phyloP scores from a whole-genome alignment of 495 filamentous ascomycete genomes.

The Arthonia radiata region DNA sequence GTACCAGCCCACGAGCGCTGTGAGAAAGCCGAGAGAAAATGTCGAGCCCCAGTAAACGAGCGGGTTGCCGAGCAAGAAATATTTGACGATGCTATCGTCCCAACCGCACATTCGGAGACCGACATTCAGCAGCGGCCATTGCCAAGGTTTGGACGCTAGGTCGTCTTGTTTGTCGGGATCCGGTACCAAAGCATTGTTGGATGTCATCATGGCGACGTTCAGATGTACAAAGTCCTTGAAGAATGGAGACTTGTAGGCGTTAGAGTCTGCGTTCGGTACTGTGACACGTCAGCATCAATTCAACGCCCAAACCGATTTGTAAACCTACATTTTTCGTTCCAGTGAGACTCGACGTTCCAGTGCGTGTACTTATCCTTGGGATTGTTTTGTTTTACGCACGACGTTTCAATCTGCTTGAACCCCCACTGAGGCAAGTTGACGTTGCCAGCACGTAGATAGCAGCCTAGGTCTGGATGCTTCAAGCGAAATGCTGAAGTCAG shows the following conservation, averaged over 20 bases:
- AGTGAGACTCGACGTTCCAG: slow-evolving; percentile 95
- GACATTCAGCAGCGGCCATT: slow-evolving; percentile 90
- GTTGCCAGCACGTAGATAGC: slow-evolving; percentile 87
- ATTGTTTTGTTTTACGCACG: slow-evolving; percentile 83
- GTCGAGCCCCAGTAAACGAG: slow-evolving; percentile 91
- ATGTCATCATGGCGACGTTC: slow-evolving; percentile 99
- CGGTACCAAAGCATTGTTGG: slow-evolving; percentile 92
- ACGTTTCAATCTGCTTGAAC: slow-evolving; percentile 98
- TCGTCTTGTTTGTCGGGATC: slow-evolving; percentile 99
- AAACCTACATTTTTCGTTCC: slow-evolving; percentile 73
- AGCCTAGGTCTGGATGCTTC: slow-evolving; percentile 59
- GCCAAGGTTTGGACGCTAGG: slow-evolving; percentile 89
- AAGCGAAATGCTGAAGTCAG: slow-evolving; percentile 84
- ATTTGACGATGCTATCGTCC: slow-evolving; percentile 89
- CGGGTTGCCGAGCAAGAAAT: slow-evolving; percentile 94
- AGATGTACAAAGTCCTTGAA: slow-evolving; percentile 88
- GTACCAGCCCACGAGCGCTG: slow-evolving; percentile 54
- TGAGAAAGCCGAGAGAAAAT: slow-evolving; percentile 45
- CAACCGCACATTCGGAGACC: slow-evolving; percentile 95
- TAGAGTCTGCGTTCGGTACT: slow-evolving; percentile 82
- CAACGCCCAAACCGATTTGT: not conserved
- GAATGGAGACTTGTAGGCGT: slow-evolving; percentile 90
- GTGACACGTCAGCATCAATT: slow-evolving; percentile 6
- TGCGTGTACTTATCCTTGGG: slow-evolving; percentile 84
- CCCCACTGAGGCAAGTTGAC: slow-evolving; percentile 96